phyloP scores from a whole-genome alignment of 768 basidiomycete species.

The Lentinus tigrinus region DNA sequence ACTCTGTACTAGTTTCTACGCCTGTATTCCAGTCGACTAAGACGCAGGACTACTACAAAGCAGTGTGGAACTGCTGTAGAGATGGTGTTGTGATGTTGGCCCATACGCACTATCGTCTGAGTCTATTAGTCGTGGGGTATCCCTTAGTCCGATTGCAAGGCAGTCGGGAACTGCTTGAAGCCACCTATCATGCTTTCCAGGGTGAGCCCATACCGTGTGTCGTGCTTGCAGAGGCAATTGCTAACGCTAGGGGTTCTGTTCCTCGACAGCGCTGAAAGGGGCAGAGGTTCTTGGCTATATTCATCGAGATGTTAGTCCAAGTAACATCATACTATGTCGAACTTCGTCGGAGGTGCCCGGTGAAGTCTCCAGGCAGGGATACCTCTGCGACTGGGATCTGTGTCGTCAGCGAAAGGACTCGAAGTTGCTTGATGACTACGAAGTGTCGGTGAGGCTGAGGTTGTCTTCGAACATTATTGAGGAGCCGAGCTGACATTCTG shows the following conservation, averaged over 20 bases:
- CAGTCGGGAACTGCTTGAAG: neutral
- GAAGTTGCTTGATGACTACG: neutral
- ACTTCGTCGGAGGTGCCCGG: neutral
- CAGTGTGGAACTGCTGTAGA: neutral
- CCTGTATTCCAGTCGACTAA: no score
- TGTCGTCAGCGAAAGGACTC: neutral
- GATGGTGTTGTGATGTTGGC: neutral
- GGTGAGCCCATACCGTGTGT: neutral
- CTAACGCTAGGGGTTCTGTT: neutral
- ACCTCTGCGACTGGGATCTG: conserved; percentile 1
- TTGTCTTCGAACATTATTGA: no score
- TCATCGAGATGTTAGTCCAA: neutral
- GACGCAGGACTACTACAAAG: no score
- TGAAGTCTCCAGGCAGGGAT: neutral
- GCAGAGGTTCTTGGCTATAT: neutral
- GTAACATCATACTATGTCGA: neutral
- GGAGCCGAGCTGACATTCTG: no score
- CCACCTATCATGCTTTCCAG: neutral
- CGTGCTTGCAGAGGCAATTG: neutral
- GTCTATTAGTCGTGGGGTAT: neutral
- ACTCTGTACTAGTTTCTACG: no score
- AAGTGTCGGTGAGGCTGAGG: neutral
- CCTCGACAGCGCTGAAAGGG: neutral
- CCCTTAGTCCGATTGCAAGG: neutral
- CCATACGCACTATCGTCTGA: neutral